phyloP scores from a whole-genome alignment of 768 basidiomycete species.

The Gelatoporia subvermispora region DNA sequence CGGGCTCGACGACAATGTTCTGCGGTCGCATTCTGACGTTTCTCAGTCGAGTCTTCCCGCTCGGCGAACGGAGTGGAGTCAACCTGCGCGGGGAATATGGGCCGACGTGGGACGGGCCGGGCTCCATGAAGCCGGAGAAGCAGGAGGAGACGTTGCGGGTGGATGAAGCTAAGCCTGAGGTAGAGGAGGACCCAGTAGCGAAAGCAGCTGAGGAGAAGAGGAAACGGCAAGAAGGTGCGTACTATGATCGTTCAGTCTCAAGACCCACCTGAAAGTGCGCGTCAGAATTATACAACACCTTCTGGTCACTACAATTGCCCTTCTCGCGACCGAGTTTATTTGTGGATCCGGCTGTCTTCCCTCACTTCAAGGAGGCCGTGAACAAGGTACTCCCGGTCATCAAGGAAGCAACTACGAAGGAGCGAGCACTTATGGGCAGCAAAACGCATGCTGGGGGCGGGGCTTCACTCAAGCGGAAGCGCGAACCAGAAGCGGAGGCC shows the following conservation, averaged over 20 bases:
- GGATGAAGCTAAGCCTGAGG: slow-evolving; percentile 36
- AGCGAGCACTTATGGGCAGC: slow-evolving; percentile 84
- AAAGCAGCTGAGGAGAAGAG: slow-evolving; percentile 29
- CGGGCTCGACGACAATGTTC: slow-evolving; percentile 78
- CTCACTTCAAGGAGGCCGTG: slow-evolving; percentile 65
- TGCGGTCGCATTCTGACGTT: slow-evolving; percentile 88
- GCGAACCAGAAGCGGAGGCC: slow-evolving; percentile 58
- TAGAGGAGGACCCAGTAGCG: slow-evolving; percentile 7
- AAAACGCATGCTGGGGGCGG: slow-evolving; percentile 31
- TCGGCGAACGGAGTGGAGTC: slow-evolving; percentile 88
- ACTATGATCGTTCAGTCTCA: too few relatives aligned
- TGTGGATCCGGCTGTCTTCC: slow-evolving; percentile 47
- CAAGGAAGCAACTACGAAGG: slow-evolving; percentile 82
- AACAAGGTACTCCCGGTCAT: slow-evolving; percentile 73
- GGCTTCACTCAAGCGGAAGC: slow-evolving; percentile 23
- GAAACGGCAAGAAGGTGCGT: slow-evolving; percentile 60
- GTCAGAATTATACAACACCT: slow-evolving; percentile 76
- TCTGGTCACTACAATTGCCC: slow-evolving; percentile 84
- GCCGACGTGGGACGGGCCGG: slow-evolving; percentile 68
- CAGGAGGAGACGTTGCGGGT: slow-evolving; percentile 52
- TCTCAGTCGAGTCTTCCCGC: slow-evolving; percentile 77
- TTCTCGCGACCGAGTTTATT: slow-evolving; percentile 82
- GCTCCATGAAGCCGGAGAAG: slow-evolving; percentile 27
- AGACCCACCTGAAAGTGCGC: not conserved
- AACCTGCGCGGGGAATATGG: slow-evolving; percentile 88